These are phyloP conservation scores for Solanum arcanum DNA, from an alignment of 257 asterid genomes.

Conservation along the genomic window DNA sequence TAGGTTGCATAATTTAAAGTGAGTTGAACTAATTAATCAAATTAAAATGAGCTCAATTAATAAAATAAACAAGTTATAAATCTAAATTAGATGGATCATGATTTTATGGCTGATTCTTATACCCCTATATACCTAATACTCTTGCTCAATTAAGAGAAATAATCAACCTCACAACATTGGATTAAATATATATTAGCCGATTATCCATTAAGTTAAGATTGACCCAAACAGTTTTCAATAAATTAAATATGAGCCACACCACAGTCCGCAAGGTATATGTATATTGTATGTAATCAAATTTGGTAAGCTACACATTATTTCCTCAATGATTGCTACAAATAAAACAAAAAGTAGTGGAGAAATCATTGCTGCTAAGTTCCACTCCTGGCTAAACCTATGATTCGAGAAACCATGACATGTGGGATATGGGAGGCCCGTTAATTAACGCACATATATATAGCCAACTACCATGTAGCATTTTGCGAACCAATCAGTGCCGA, in stretches of 20 bases:
- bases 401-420: background rate
- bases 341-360: background rate
- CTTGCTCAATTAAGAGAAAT: background rate
- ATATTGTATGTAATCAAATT: background rate
- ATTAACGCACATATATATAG: background rate
- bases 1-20: background rate
- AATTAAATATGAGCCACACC: background rate
- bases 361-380: background rate
- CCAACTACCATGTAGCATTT: background rate
- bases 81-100: too few relatives aligned
- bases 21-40: background rate
- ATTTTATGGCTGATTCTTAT: too few relatives aligned
- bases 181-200: background rate
- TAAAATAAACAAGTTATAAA: background rate
- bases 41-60: background rate
- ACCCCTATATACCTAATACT: background rate
- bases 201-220: background rate
- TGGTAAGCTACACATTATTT: background rate
- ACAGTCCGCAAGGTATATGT: background rate
- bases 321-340: background rate
- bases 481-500: background rate
- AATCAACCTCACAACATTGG: background rate
- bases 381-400: background rate
- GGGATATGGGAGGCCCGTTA: background rate
- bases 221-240: background rate